Conservation (phyloP, 1,284 basidiomycete species). For the Cryptococcus maquisensis region DNA sequence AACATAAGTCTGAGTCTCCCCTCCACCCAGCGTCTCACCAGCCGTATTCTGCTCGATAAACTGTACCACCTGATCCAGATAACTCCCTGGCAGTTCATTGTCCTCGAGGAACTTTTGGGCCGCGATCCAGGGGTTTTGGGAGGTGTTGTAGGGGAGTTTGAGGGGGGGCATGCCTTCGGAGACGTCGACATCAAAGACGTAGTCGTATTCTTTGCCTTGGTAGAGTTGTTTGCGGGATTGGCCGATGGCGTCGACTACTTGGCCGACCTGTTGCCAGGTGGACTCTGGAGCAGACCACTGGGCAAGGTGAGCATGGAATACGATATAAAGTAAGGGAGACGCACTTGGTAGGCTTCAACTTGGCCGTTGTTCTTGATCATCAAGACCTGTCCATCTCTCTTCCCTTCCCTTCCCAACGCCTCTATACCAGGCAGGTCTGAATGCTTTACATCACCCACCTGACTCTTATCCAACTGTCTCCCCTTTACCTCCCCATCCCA, state of each 20-base stretch:
- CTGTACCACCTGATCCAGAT: conserved; percentile 84
- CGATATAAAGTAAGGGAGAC: conserved; percentile 10
- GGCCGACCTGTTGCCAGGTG: conserved; percentile 89
- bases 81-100: conserved; percentile 77
- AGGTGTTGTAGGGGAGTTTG: conserved; percentile 88
- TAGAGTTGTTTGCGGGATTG: conserved; percentile 80
- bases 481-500: conserved; percentile 69
- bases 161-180: conserved; percentile 87
- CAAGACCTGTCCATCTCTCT: conserved; percentile 84
- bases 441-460: conserved; percentile 89
- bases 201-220: conserved; percentile 92
- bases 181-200: conserved; percentile 97
- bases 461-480: conserved; percentile 55
- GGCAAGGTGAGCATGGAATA: neutral
- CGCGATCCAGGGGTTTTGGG: conserved; percentile 85
- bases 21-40: conserved; percentile 60
- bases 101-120: conserved; percentile 82
- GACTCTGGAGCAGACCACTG: conserved; percentile 70
- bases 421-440: conserved; percentile 80
- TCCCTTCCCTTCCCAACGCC: conserved; percentile 70
- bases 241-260: conserved; percentile 91
- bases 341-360: conserved; percentile 82
- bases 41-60: conserved; percentile 91
- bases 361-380: conserved; percentile 75
- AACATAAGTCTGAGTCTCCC: conserved; percentile 52